phyloP scores from a whole-genome alignment of 1,284 basidiomycete species.

The Pterula multifida region DNA sequence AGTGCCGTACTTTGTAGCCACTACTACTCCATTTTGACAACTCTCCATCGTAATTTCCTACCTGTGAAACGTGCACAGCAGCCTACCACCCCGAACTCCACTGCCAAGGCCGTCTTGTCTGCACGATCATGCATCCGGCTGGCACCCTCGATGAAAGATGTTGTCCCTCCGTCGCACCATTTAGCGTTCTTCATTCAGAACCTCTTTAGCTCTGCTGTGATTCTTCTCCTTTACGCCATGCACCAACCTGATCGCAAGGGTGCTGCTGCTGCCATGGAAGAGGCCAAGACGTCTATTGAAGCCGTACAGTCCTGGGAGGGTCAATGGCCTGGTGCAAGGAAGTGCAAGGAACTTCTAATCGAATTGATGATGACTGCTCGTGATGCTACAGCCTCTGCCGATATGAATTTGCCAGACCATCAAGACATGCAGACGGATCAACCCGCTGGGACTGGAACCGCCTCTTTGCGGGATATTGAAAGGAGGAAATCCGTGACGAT shows the following conservation, averaged over 20 bases:
- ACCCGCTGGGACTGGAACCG: slow-evolving; percentile 8
- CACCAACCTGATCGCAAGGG: slow-evolving; percentile 63
- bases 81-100: slow-evolving; percentile 51
- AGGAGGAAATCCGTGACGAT: slow-evolving; percentile 21
- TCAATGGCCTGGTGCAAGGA: slow-evolving; percentile 78
- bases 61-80: slow-evolving; percentile 58
- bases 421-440: slow-evolving; percentile 17
- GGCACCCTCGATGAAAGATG: slow-evolving; percentile 74
- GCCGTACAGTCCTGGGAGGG: slow-evolving; percentile 77
- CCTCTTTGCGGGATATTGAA: not conserved
- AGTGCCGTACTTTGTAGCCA: slow-evolving; percentile 82
- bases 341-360: slow-evolving; percentile 68
- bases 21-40: slow-evolving; percentile 81
- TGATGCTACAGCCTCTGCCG: slow-evolving; percentile 35
- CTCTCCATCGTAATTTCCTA: slow-evolving; percentile 81
- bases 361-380: slow-evolving; percentile 58
- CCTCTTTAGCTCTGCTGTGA: slow-evolving; percentile 82
- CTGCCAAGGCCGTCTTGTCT: slow-evolving; percentile 66
- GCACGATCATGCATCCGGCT: slow-evolving; percentile 75
- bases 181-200: slow-evolving; percentile 88
- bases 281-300: slow-evolving; percentile 62
- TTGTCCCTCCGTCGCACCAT: slow-evolving; percentile 80
- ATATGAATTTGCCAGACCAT: slow-evolving; percentile 14
- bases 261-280: slow-evolving; percentile 65
- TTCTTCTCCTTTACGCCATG: slow-evolving; percentile 80